Percentiles rank a stretch among this genome's conserved stretches.
Evolutionary conservation across 345 rosid genomes (phyloP).

Genomic region (Viola odorata): DNA sequence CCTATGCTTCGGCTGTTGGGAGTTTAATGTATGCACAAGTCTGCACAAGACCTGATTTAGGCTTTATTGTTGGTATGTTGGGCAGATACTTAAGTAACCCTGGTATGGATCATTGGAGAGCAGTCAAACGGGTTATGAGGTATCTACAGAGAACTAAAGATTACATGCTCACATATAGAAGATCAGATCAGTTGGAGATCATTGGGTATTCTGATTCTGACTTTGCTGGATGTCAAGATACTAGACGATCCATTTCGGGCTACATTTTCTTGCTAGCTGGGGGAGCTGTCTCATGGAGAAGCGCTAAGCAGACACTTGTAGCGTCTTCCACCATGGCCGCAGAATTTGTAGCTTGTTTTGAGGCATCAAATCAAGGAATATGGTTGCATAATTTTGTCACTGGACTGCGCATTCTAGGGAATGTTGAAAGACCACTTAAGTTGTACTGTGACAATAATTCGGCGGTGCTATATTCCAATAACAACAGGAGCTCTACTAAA

Average conservation of each 20-base stretch:
- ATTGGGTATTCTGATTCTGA: neutral
- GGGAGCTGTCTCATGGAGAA: neutral
- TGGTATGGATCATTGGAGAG: neutral
- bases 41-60: neutral
- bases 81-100: neutral
- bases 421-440: neutral
- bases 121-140: neutral
- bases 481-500: too few relatives aligned
- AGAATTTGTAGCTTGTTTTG: neutral
- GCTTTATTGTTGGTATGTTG: neutral
- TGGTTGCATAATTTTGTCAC: neutral
- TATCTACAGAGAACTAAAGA: neutral
- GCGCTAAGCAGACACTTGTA: neutral
- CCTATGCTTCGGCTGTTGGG: neutral
- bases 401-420: neutral
- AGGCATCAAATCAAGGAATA: neutral
- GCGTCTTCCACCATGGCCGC: neutral
- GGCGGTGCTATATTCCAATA: neutral
- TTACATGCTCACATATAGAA: neutral
- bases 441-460: neutral
- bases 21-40: neutral
- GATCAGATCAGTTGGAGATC: too few relatives aligned
- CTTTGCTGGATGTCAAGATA: neutral
- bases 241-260: neutral
- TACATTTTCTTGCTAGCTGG: slow-evolving; percentile 1